Evolutionary conservation across 1,284 basidiomycete species (phyloP).

Genomic region (Boletus calvinii): DNA sequence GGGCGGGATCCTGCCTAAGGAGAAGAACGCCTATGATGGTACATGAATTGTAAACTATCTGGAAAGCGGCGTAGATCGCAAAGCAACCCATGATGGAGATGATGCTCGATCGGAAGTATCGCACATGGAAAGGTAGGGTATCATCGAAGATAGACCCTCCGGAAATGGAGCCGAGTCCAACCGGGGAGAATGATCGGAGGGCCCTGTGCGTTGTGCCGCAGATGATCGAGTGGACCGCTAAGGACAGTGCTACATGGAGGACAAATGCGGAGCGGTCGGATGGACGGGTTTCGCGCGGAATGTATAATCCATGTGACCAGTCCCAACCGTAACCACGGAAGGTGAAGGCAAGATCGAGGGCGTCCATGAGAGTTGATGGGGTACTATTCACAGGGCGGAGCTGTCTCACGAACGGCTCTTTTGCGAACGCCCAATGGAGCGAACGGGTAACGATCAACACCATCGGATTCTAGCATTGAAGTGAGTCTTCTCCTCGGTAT

Average conservation of each 20-base stretch:
- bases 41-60: slow-evolving; percentile 37
- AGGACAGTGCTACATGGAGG: slow-evolving; percentile 27
- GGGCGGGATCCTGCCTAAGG: slow-evolving; percentile 30
- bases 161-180: slow-evolving; percentile 35
- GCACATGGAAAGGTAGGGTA: slow-evolving; percentile 38
- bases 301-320: too few relatives aligned
- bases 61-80: slow-evolving; percentile 42
- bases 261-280: slow-evolving; percentile 34
- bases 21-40: slow-evolving; percentile 42
- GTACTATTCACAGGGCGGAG: too few relatives aligned
- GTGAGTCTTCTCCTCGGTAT: too few relatives aligned
- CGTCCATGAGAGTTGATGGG: too few relatives aligned
- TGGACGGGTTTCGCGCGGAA: slow-evolving; percentile 23
- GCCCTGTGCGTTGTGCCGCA: slow-evolving; percentile 44
- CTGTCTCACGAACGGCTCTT: slow-evolving; percentile 9
- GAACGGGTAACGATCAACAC: slow-evolving; percentile 7
- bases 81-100: slow-evolving; percentile 42
- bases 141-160: slow-evolving; percentile 52
- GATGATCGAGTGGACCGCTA: slow-evolving; percentile 36
- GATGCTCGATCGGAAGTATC: slow-evolving; percentile 43
- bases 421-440: slow-evolving; percentile 12
- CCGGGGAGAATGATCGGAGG: slow-evolving; percentile 42
- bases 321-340: too few relatives aligned
- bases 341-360: too few relatives aligned
- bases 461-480: background rate